A percentile compares a stretch with the other conserved stretches of the same genome.
Evolutionary conservation across 306 rosid species (phyloP).

Genomic region (Nissolia schottii): DNA sequence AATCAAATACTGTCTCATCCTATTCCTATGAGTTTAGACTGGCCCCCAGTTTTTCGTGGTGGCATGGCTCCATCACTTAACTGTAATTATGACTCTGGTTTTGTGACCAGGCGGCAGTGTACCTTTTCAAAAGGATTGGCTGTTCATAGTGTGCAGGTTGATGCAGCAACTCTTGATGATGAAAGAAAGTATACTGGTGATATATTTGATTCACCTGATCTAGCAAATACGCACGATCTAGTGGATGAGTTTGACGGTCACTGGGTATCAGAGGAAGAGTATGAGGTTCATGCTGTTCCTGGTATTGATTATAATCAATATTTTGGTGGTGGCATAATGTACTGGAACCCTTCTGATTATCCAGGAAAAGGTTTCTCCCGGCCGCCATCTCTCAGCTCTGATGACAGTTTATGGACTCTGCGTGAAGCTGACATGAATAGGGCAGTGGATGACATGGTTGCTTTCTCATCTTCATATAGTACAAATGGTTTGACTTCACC

Average conservation of each 20-base stretch:
- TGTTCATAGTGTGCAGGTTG: constrained; percentile 49
- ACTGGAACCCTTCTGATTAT: constrained; percentile 90
- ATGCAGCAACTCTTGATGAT: constrained; percentile 44
- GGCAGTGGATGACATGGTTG: constrained; percentile 98
- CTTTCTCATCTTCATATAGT: constrained; percentile 84
- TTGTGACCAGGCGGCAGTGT: constrained; percentile 67
- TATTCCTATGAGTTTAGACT: constrained; percentile 84
- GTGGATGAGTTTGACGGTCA: constrained; percentile 80
- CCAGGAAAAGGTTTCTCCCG: constrained; percentile 84
- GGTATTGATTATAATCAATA: constrained; percentile 84
- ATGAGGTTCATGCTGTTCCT: constrained; percentile 85
- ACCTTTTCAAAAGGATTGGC: constrained; percentile 60
- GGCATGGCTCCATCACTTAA: constrained; percentile 57
- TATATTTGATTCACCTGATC: constrained; percentile 59
- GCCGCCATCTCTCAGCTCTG: constrained; percentile 95
- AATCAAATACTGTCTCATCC: constrained; percentile 61
- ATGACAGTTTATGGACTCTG: constrained; percentile 96
- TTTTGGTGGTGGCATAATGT: constrained; percentile 97
- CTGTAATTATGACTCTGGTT: constrained; percentile 69
- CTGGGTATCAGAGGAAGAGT: constrained; percentile 90
- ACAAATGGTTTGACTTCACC: constrained; percentile 91
- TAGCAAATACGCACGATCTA: constrained; percentile 52
- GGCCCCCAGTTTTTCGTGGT: constrained; percentile 87
- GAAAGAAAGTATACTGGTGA: constrained; percentile 73
- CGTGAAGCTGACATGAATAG: constrained; percentile 93